phyloP scores from a whole-genome alignment of 1,139 yeast genomes.

The Saccharomycopsis hybrid region DNA sequence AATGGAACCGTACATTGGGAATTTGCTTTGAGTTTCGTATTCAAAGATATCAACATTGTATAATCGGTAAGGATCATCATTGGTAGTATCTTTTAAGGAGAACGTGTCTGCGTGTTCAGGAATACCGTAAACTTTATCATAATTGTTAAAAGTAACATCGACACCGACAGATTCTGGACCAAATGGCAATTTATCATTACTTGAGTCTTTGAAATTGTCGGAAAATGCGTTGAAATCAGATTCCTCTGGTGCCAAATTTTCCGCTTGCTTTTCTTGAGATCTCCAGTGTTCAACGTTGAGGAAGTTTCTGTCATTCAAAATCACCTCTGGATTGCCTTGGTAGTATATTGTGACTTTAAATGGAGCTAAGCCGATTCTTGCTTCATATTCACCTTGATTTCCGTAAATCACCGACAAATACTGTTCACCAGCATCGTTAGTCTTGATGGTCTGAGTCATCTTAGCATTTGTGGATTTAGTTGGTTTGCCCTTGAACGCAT shows the following conservation, averaged over 20 bases:
- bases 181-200: slow-evolving; percentile 53
- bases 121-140: slow-evolving; percentile 71
- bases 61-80: slow-evolving; percentile 67
- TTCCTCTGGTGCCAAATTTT: slow-evolving; percentile 48
- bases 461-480: slow-evolving; percentile 13
- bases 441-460: slow-evolving; percentile 10
- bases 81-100: slow-evolving; percentile 60
- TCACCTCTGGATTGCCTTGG: slow-evolving; percentile 41
- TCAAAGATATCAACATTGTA: slow-evolving; percentile 94
- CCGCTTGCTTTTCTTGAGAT: slow-evolving; percentile 29
- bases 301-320: slow-evolving; percentile 61
- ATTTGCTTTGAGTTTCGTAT: slow-evolving; percentile 71
- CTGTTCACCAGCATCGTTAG: slow-evolving; percentile 24
- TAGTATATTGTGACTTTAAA: slow-evolving; percentile 45
- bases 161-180: slow-evolving; percentile 90
- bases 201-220: slow-evolving; percentile 58
- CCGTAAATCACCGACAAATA: slow-evolving; percentile 38
- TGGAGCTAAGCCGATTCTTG: slow-evolving; percentile 41
- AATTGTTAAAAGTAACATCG: slow-evolving; percentile 63
- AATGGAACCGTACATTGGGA: slow-evolving; percentile 93
- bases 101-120: slow-evolving; percentile 92
- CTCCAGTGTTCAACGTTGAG: slow-evolving; percentile 80
- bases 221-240: slow-evolving; percentile 48
- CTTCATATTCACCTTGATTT: slow-evolving; percentile 30
- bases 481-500: slow-evolving; percentile 45